These are phyloP conservation scores for Aspergillus sclerotialis DNA, from an alignment of 2,329 filamentous ascomycete genomes.

Conservation along the genomic window DNA sequence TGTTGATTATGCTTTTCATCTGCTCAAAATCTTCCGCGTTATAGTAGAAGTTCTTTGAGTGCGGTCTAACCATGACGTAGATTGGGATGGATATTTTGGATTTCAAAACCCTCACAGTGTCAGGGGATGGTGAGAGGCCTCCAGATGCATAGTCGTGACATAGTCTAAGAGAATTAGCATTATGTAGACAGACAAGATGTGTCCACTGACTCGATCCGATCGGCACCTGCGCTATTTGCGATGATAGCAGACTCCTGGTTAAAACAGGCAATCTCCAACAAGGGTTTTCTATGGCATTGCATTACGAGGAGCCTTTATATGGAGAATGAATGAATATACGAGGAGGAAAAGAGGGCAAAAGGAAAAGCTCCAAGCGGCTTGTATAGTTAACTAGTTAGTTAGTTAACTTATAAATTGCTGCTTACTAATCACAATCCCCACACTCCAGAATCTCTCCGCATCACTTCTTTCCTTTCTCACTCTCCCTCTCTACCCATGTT, in stretches of 20 bases:
- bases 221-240: slow-evolving; percentile 38
- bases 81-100: slow-evolving; percentile 33
- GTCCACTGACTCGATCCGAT: slow-evolving; percentile 48
- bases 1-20: slow-evolving; percentile 38
- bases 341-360: too few relatives aligned
- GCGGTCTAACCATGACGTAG: slow-evolving; percentile 49
- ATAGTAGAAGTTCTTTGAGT: slow-evolving; percentile 42
- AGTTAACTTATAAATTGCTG: too few relatives aligned
- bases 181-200: slow-evolving; percentile 42
- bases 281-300: too few relatives aligned
- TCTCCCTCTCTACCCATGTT: too few relatives aligned
- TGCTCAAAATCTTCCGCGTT: slow-evolving; percentile 29
- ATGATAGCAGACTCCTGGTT: slow-evolving; percentile 35
- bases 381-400: too few relatives aligned
- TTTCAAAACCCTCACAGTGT: slow-evolving; percentile 17
- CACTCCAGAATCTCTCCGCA: too few relatives aligned
- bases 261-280: slow-evolving; percentile 45
- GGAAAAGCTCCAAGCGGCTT: too few relatives aligned
- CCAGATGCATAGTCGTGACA: slow-evolving; percentile 14
- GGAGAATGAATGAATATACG: too few relatives aligned
- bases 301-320: too few relatives aligned
- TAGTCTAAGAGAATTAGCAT: slow-evolving; percentile 33
- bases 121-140: slow-evolving; percentile 12
- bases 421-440: too few relatives aligned
- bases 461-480: too few relatives aligned